A percentile compares a stretch with the other conserved stretches of the same genome.
Conservation (phyloP, 108 stramenopile genomes). For the Hondaea fermentalgiana region DNA sequence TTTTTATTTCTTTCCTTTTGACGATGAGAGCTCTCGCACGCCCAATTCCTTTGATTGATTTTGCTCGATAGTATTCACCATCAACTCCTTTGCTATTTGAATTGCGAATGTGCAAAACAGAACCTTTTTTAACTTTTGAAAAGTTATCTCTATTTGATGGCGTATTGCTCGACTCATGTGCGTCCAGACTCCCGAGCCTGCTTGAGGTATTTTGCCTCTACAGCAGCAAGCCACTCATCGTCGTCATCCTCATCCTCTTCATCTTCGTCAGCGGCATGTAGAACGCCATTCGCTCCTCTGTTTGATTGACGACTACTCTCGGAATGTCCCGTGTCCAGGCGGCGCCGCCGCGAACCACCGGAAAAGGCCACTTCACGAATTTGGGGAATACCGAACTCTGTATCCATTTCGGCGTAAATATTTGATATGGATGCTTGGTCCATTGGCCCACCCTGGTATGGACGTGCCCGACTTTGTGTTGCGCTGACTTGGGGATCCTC, state of each 20-base stretch:
- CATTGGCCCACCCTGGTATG: background rate
- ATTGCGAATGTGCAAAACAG: too few species aligned
- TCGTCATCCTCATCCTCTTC: background rate
- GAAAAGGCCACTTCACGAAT: background rate
- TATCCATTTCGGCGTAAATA: background rate
- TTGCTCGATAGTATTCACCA: too few species aligned
- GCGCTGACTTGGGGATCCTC: background rate
- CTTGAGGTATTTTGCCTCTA: constrained; percentile 5
- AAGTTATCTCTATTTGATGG: too few species aligned
- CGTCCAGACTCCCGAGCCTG: background rate
- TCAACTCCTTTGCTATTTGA: too few species aligned
- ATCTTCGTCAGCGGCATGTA: background rate
- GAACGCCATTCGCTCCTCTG: too few species aligned
- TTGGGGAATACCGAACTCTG: background rate
- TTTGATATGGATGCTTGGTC: background rate
- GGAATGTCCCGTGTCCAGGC: background rate
- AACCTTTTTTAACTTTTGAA: too few species aligned
- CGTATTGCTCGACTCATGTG: too few species aligned
- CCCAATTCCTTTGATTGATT: too few species aligned
- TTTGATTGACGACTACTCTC: too few species aligned
- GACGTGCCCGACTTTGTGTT: background rate
- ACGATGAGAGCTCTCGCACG: too few species aligned
- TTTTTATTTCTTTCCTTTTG: too few species aligned
- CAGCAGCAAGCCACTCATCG: background rate
- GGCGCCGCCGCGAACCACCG: background rate